phyloP scores from a whole-genome alignment of 2,329 filamentous ascomycete genomes.

The Fusarium sp. region DNA sequence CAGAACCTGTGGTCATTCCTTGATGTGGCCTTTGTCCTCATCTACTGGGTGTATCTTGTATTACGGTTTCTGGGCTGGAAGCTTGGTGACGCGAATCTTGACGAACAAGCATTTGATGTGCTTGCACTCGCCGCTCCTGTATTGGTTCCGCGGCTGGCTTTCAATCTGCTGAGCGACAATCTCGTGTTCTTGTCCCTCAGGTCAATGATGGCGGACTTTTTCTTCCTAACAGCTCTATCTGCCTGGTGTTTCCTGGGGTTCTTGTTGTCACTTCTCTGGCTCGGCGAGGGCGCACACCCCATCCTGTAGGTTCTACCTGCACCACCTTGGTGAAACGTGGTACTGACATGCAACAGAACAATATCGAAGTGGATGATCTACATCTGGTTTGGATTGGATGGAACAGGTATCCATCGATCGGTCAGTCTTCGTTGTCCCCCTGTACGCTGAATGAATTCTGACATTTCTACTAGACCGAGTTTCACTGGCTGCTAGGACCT shows the following conservation, averaged over 20 bases:
- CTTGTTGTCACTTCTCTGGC: conserved; percentile 81
- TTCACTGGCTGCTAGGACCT: conserved; percentile 84
- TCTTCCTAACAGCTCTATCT: conserved; percentile 78
- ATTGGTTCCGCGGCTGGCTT: conserved; percentile 81
- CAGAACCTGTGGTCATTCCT: conserved; percentile 92
- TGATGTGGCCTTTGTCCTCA: conserved; percentile 79
- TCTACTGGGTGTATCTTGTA: conserved; percentile 76
- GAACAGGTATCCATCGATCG: conserved; percentile 70
- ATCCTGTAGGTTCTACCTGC: conserved; percentile 60
- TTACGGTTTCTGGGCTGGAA: conserved; percentile 74
- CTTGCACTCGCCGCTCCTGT: conserved; percentile 84
- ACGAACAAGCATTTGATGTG: conserved; percentile 79
- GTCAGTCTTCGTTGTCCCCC: conserved; percentile 49
- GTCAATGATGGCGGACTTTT: conserved; percentile 88
- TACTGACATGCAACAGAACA: conserved; percentile 57
- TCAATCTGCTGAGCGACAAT: conserved; percentile 86
- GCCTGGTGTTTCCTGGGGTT: conserved; percentile 89
- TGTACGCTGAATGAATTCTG: conserved; percentile 4
- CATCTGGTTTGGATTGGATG: conserved; percentile 92
- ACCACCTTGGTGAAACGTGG: neutral
- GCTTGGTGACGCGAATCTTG: conserved; percentile 59
- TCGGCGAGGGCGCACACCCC: conserved; percentile 72
- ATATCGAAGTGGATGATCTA: conserved; percentile 93
- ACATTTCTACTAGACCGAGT: conserved; percentile 63
- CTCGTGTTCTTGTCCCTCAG: conserved; percentile 84